Base-by-base conservation (phyloP, 1,139 yeast species). In the Debaryomyces psychrophilus region DNA sequence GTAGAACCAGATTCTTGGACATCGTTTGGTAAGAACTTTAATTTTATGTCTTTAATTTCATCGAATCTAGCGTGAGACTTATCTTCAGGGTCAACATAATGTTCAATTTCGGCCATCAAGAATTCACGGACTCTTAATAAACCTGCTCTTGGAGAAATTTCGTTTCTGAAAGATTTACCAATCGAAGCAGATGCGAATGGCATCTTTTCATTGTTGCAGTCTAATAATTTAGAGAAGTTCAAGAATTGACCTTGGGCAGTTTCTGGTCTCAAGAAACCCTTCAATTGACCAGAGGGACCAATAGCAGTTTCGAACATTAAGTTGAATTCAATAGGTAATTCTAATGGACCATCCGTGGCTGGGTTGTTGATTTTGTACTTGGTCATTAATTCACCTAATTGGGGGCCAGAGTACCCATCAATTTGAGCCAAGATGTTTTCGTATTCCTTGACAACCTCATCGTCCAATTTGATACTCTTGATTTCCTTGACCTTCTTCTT, bases 231-330 rank as follows among this genome's bases (percentile, higher is more conserved):
- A 74, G 82, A 81, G 71, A 95, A 95, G 79, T 95, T 95, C 64
- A 95, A 79, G 71, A 95, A 95, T 73, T 95, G 99, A 62, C 99
- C 99, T 77, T 95, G 99, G 25, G 99, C 99, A 52, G 99, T 95
- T 76, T 95, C 99, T 49, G 99, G 99, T 72, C 99, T 85, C 65
- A 95, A 75, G 72, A 81, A 95, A 57, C 99, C 99, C 77, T 88
- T 90, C 69, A 92, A 76, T 65, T 86, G 90, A 62, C 99, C 99
- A 48, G 97, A 88, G 51, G 99, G 99, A 45, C 99, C 99, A 67
- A 95, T 95, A 49, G 97, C 97, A 48, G 99, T 95, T 70, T 92
- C 98, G 66, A 95, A 95, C 99, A 95, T 95, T 70, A 95, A 83
- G 75, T 95, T 95, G 83, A 95, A 95, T 66, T 90, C 97, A 55